phyloP scores from a whole-genome alignment of 2,329 filamentous ascomycete species.

The Fragosphaeria purpurea region DNA sequence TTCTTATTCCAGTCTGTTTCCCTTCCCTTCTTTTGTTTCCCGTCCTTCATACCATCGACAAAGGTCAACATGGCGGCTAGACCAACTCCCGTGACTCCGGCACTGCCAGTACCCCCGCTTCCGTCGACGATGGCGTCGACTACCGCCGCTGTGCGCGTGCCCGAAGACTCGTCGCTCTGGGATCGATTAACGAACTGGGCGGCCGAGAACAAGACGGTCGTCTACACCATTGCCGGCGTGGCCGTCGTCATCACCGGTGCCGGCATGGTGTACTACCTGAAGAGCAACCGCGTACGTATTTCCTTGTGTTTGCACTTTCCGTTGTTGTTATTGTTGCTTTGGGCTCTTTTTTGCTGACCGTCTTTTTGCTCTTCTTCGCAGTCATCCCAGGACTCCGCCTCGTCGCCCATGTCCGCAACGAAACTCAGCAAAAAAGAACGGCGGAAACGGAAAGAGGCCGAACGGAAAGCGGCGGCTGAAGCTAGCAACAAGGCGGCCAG shows the following conservation, averaged over 20 bases:
- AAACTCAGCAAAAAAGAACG: slow-evolving; percentile 86
- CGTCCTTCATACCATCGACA: background rate
- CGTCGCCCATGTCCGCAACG: slow-evolving; percentile 28
- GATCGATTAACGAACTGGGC: slow-evolving; percentile 86
- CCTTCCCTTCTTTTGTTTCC: no score
- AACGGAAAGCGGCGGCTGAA: slow-evolving; percentile 40
- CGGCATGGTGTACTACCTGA: slow-evolving; percentile 87
- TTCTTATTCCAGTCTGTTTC: no score
- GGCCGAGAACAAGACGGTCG: slow-evolving; percentile 87
- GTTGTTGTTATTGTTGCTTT: background rate
- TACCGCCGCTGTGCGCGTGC: slow-evolving; percentile 34
- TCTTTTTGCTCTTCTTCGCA: background rate
- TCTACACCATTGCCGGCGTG: slow-evolving; percentile 93
- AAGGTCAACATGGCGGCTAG: slow-evolving; percentile 26
- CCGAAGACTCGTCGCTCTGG: slow-evolving; percentile 64
- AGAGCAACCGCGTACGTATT: slow-evolving; percentile 42
- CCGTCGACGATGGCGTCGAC: slow-evolving; percentile 20
- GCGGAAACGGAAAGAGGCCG: slow-evolving; percentile 74
- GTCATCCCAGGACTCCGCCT: background rate
- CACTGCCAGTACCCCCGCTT: slow-evolving; percentile 35
- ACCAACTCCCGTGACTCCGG: slow-evolving; percentile 28
- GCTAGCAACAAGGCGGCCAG: slow-evolving; percentile 42
- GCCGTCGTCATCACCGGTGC: slow-evolving; percentile 85
- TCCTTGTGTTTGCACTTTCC: background rate
- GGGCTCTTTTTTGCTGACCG: background rate